A percentile compares a stretch with the other conserved stretches of the same genome.
Conservation (phyloP, 345 rosid genomes). For the Erucastrum elatum region DNA sequence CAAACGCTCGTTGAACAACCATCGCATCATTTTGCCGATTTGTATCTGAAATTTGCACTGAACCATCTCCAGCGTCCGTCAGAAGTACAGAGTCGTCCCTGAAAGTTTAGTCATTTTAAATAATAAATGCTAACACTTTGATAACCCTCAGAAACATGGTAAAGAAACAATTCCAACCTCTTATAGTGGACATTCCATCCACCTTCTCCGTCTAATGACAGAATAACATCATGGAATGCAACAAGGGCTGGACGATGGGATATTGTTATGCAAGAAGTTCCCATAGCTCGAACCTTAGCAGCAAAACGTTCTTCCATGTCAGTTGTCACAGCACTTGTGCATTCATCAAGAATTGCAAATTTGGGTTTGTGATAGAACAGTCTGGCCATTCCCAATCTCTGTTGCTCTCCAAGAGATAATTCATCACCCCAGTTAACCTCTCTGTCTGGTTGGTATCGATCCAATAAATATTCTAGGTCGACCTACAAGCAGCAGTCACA, state of each 20-base stretch:
- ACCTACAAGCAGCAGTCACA: slow-evolving; percentile 54
- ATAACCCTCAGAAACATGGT: slow-evolving; percentile 16
- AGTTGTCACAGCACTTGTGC: slow-evolving; percentile 99
- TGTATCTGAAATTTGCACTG: slow-evolving; percentile 51
- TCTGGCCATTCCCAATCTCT: slow-evolving; percentile 98
- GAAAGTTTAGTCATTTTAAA: slow-evolving; percentile 34
- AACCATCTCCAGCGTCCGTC: slow-evolving; percentile 49
- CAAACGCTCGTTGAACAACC: slow-evolving; percentile 88
- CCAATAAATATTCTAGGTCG: slow-evolving; percentile 88
- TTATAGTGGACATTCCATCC: slow-evolving; percentile 82
- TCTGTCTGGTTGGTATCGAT: slow-evolving; percentile 82
- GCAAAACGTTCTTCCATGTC: slow-evolving; percentile 99
- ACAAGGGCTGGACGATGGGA: slow-evolving; percentile 98
- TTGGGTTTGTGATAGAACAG: slow-evolving; percentile 95
- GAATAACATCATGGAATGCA: slow-evolving; percentile 93
- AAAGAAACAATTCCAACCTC: slow-evolving; percentile 53
- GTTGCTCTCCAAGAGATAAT: slow-evolving; percentile 97
- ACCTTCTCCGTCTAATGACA: slow-evolving; percentile 98
- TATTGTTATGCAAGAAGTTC: slow-evolving; percentile 98
- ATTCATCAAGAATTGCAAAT: slow-evolving; percentile 99
- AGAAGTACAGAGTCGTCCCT: slow-evolving; percentile 65
- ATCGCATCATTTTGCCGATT: slow-evolving; percentile 81
- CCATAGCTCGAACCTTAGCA: slow-evolving; percentile 96
- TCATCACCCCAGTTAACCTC: slow-evolving; percentile 99
- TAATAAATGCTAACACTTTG: slow-evolving; percentile 11